Evolutionary conservation across 2,329 filamentous ascomycete species (phyloP), one percentile per base, ranked within the genome.

Genomic region (Diaporthe ilicicola): DNA sequence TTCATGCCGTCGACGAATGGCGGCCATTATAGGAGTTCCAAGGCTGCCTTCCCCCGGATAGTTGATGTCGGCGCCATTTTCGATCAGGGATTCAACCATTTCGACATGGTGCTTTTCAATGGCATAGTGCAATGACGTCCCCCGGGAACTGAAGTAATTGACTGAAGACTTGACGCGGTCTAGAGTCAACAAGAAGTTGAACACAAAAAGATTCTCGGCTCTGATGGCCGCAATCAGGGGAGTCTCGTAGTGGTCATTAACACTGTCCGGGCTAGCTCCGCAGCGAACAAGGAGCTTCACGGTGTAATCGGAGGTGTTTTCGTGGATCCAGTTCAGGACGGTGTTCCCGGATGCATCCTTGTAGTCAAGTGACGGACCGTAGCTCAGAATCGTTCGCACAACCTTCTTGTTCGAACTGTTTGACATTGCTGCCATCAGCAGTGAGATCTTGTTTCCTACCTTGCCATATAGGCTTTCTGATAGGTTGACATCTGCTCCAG

Each of bases 401-500:
- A n/a, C 29, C 4, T 9, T 46, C 8, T 4, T 37, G 12, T 24
- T 65, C 3, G 27, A 5, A n/a, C n/a, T n/a, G n/a, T n/a, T n/a
- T 6, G 2, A 19, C 46, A 48, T 42, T 2, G 61, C 32, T 4
- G 17, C 19, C 61, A 65, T 65, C 9, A 65, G 46, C 15, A 65
- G 61, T 5, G 61, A 37, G n/a, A n/a, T n/a, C n/a, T n/a, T n/a
- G n/a, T n/a, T n/a, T n/a, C n/a, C n/a, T n/a, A n/a, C n/a, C n/a
- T n/a, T n/a, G n/a, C n/a, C n/a, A n/a, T n/a, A n/a, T n/a, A n/a
- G n/a, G 3, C 4, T n/a, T 7, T 65, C 8, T 17, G 2, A 32
- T 44, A 64, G 51, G 24, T 64, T n/a, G 44, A 51, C 61, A 34
- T 65, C 19, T 37, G 46, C 61, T 53, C 61, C 61, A 24, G 61